A percentile compares a stretch with the other conserved stretches of the same genome.
Conservation (phyloP, 2,329 filamentous ascomycete genomes). For the Thielaviopsis euricoi region DNA sequence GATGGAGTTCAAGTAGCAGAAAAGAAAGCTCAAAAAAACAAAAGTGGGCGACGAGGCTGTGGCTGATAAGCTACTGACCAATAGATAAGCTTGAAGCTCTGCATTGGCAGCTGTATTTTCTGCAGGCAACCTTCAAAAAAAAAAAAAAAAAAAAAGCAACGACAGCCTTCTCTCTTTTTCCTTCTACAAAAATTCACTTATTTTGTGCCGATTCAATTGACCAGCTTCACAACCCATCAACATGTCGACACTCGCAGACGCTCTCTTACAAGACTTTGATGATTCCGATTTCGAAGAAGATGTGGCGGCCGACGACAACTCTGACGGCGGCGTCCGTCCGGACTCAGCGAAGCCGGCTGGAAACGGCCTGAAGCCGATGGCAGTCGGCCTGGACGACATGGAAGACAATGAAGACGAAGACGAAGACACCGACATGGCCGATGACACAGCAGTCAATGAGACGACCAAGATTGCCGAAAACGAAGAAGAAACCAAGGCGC, state of each 20-base stretch:
- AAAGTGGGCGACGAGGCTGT: constrained; percentile 9
- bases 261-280: constrained; percentile 81
- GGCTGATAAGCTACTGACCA: constrained; percentile 6
- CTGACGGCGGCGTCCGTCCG: constrained; percentile 23
- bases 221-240: constrained; percentile 8
- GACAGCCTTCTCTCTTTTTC: background rate
- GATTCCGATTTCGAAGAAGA: constrained; percentile 45
- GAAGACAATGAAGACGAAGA: constrained; percentile 43
- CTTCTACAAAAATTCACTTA: too few relatives aligned
- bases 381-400: constrained; percentile 28
- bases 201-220: too few relatives aligned
- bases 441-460: constrained; percentile 24
- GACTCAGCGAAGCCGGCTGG: background rate
- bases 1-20: background rate
- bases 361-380: constrained; percentile 16
- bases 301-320: constrained; percentile 33
- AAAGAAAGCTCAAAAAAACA: background rate
- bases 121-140: constrained; percentile 1
- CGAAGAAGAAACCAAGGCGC: constrained; percentile 55
- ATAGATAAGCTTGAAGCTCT: constrained; percentile 4
- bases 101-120: background rate
- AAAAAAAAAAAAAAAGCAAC: background rate
- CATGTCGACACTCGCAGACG: constrained; percentile 87
- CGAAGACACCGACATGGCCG: constrained; percentile 42
- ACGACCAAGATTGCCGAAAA: constrained; percentile 38